Evolutionary conservation across 805 yeast species (phyloP).

Genomic region (Debaryomyces tyrocola): DNA sequence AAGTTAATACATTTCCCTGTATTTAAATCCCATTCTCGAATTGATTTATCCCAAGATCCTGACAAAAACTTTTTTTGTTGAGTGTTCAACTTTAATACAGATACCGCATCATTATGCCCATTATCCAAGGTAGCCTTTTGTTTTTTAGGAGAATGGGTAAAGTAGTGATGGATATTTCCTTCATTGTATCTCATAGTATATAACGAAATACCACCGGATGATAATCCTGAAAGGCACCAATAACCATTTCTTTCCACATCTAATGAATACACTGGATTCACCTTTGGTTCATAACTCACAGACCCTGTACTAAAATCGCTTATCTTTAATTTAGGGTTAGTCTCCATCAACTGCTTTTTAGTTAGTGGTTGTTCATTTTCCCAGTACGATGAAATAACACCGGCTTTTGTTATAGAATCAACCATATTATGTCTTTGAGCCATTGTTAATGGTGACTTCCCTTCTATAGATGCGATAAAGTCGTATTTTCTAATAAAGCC

Average conservation of each 20-base stretch:
- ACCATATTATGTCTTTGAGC: slow-evolving; percentile 88
- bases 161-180: slow-evolving; percentile 77
- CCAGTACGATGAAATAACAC: slow-evolving; percentile 84
- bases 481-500: slow-evolving; percentile 92
- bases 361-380: slow-evolving; percentile 89
- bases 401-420: slow-evolving; percentile 83
- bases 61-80: slow-evolving; percentile 66
- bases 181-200: slow-evolving; percentile 83
- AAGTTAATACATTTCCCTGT: slow-evolving; percentile 56
- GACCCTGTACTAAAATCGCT: slow-evolving; percentile 37
- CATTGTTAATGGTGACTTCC: slow-evolving; percentile 81
- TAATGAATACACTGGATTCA: slow-evolving; percentile 85
- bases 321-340: slow-evolving; percentile 36
- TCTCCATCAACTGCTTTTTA: slow-evolving; percentile 33
- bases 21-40: slow-evolving; percentile 83
- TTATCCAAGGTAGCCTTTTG: slow-evolving; percentile 7
- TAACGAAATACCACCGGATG: slow-evolving; percentile 81
- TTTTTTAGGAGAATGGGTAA: slow-evolving; percentile 42
- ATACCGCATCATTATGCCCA: slow-evolving; percentile 75
- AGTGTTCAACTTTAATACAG: slow-evolving; percentile 63
- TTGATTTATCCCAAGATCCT: slow-evolving; percentile 87
- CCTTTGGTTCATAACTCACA: slow-evolving; percentile 53
- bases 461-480: slow-evolving; percentile 80
- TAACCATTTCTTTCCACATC: slow-evolving; percentile 80
- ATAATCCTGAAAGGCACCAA: slow-evolving; percentile 82